Evolutionary conservation across 225 moss, liverwort and hornwort genomes (phyloP).

Genomic region (Straminergon stramineum): DNA sequence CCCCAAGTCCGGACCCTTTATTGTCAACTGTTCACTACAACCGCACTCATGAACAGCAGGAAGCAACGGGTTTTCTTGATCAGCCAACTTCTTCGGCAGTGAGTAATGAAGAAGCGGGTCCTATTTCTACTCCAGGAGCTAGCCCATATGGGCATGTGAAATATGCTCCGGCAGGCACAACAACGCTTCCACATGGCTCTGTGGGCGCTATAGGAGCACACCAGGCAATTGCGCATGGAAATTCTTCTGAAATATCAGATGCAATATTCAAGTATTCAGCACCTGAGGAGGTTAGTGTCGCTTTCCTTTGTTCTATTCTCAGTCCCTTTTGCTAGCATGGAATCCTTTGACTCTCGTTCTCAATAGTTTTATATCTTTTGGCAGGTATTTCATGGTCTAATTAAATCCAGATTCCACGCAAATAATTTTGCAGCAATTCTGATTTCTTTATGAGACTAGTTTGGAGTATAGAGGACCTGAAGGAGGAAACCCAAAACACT

Average conservation of each 20-base stretch:
- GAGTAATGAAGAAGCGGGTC: not conserved
- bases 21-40: conserved; percentile 40
- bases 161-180: conserved; percentile 55
- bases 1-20: conserved; percentile 47
- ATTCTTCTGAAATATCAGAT: conserved; percentile 39
- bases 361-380: not conserved
- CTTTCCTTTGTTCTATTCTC: not conserved
- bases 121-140: not conserved
- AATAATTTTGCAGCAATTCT: not conserved
- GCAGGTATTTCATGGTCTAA: not conserved
- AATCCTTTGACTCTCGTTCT: not conserved
- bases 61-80: conserved; percentile 50
- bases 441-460: not conserved
- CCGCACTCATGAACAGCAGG: conserved; percentile 58
- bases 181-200: conserved; percentile 57
- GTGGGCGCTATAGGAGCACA: conserved; percentile 67
- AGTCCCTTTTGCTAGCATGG: not conserved
- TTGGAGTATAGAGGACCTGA: not conserved
- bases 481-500: not conserved
- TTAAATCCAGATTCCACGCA: not conserved
- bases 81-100: conserved; percentile 12
- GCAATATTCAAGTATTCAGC: conserved; percentile 81
- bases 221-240: conserved; percentile 67
- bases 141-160: conserved; percentile 1
- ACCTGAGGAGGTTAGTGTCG: conserved; percentile 60